Evolutionary conservation across 768 basidiomycete species (phyloP).

Genomic region (Termitomyces sp.): DNA sequence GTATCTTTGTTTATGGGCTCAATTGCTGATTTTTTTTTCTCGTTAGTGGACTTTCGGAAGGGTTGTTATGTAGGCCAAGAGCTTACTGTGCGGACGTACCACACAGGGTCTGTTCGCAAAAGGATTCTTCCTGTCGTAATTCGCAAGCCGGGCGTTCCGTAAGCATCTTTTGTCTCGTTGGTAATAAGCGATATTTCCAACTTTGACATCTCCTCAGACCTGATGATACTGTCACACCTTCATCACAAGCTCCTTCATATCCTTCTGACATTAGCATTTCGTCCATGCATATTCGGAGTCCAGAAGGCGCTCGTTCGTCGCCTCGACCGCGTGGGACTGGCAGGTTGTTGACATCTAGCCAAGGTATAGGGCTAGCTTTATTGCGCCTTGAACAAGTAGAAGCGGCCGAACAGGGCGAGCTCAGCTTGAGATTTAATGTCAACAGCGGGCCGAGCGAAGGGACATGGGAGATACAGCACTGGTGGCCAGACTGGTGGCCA

Average conservation of each 20-base stretch:
- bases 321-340: conserved; percentile 70
- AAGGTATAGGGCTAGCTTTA: conserved; percentile 70
- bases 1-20: background rate
- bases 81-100: conserved; percentile 92
- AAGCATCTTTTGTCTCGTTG: conserved; percentile 9
- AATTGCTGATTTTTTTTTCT: conserved; percentile 8
- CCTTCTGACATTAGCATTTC: conserved; percentile 34
- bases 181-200: background rate
- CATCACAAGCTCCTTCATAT: conserved; percentile 19
- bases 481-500: conserved; percentile 71
- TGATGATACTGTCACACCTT: conserved; percentile 5
- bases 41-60: conserved; percentile 86
- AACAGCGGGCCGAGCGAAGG: conserved; percentile 21
- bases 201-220: conserved; percentile 8
- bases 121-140: conserved; percentile 80
- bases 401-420: conserved; percentile 41
- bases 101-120: conserved; percentile 88
- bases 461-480: conserved; percentile 47
- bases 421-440: conserved; percentile 34
- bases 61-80: conserved; percentile 99
- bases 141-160: conserved; percentile 32
- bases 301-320: conserved; percentile 20
- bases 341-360: conserved; percentile 59
- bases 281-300: conserved; percentile 18
- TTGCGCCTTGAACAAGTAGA: conserved; percentile 75